Evolutionary conservation across 352 stramenopile species (phyloP).

Genomic region (Phytophthora multivora): DNA sequence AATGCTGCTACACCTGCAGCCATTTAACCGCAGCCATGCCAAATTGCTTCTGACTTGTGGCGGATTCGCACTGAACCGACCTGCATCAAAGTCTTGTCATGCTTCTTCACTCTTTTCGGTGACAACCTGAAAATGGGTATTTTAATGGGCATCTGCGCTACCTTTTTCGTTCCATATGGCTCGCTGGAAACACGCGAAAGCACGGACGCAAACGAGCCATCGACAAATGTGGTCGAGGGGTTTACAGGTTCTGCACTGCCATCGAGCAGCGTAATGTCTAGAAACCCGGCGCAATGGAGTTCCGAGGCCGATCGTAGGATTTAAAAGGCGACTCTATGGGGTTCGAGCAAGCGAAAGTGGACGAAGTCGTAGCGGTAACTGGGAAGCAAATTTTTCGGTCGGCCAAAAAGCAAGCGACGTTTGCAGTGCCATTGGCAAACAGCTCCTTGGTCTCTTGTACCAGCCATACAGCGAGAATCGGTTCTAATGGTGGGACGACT

Average conservation of each 20-base stretch:
- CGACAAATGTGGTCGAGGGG: slow-evolving; percentile 11
- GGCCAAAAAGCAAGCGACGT: no score
- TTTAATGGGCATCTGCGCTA: slow-evolving; percentile 4
- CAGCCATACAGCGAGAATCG: slow-evolving; percentile 6
- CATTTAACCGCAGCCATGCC: neutral
- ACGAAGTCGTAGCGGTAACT: slow-evolving; percentile 1
- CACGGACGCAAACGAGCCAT: neutral
- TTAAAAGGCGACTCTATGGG: slow-evolving; percentile 15
- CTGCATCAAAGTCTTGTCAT: neutral
- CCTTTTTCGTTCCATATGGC: slow-evolving; percentile 6
- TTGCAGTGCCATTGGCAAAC: no score
- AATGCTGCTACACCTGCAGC: neutral
- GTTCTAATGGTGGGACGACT: neutral
- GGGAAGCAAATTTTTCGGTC: slow-evolving; percentile 16
- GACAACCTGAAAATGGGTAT: slow-evolving; percentile 4
- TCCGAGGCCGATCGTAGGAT: slow-evolving; percentile 21
- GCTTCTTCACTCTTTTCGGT: slow-evolving; percentile 7
- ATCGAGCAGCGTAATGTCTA: slow-evolving; percentile 4
- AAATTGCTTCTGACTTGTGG: slow-evolving; percentile 5
- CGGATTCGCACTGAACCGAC: slow-evolving; percentile 2
- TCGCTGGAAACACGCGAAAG: slow-evolving; percentile 14
- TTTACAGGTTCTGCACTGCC: neutral
- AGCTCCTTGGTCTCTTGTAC: neutral
- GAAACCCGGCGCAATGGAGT: slow-evolving; percentile 2
- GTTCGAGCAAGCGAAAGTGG: slow-evolving; percentile 5